A percentile compares a stretch with the other conserved stretches of the same genome.
phyloP scores from a whole-genome alignment of 768 basidiomycete genomes.

The Melanogaster broomeanus region DNA sequence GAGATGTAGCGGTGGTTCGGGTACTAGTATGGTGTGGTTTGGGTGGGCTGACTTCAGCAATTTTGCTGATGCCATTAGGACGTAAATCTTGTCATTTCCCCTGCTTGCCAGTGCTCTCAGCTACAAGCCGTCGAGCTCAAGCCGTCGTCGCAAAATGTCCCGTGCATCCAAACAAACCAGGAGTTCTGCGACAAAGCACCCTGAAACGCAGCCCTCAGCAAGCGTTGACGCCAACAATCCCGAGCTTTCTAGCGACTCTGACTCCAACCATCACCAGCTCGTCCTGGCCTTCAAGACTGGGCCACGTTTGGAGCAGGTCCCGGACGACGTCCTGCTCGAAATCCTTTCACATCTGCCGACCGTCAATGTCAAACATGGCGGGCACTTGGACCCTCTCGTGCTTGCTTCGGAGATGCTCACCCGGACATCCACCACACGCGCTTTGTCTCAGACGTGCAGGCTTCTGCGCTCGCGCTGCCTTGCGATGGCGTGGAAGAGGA shows the following conservation, averaged over 20 bases:
- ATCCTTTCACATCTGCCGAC: slow-evolving; percentile 12
- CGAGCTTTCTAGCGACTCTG: too few relatives aligned
- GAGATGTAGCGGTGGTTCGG: too few relatives aligned
- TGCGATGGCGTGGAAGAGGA: slow-evolving; percentile 12
- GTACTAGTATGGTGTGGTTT: too few relatives aligned
- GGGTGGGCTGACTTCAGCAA: too few relatives aligned
- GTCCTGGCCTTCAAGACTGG: neutral
- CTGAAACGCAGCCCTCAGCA: neutral
- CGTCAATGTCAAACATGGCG: neutral
- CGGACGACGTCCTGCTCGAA: slow-evolving; percentile 13
- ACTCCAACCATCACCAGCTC: neutral
- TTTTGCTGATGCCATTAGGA: too few relatives aligned
- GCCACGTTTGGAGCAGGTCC: slow-evolving; percentile 7
- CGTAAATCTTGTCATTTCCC: too few relatives aligned
- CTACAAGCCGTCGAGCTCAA: neutral
- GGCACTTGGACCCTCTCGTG: neutral
- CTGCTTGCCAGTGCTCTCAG: too few relatives aligned
- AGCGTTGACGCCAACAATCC: neutral
- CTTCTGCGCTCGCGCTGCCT: slow-evolving; percentile 13
- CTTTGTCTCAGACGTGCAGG: slow-evolving; percentile 7
- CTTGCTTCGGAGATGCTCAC: neutral
- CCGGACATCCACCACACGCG: slow-evolving; percentile 1
- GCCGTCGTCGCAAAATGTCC: neutral
- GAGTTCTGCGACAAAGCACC: neutral
- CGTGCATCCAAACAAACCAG: neutral